Evolutionary conservation across 1,284 basidiomycete genomes (phyloP), one percentile per base, ranked within the genome.

Genomic region (Ceratobasidium sp.): DNA sequence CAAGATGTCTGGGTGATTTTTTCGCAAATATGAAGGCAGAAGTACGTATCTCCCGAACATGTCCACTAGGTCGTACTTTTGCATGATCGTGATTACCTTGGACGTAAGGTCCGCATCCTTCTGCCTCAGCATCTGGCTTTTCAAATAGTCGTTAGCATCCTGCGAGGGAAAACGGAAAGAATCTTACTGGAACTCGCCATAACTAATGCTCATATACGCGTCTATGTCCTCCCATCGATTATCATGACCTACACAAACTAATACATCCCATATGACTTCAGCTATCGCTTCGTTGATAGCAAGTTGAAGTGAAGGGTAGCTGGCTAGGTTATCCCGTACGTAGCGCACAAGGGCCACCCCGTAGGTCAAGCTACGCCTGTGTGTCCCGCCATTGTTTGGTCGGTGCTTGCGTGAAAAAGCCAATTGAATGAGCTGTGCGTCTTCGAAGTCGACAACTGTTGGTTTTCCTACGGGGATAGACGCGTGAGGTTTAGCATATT

Each of bases 31-130:
- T 12, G 33, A 33, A 26, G 58, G 58, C 5, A 60, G 13, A 33
- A 60, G 58, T 33, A 60, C 6, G 26, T 39, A 60, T 60, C 58
- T 26, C 58, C 58, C 58, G 18, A 60, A 39, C 58, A 60, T 60
- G 2, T 9, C 26, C 6, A 60, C 10, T 4, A 28, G 3, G 33
- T 60, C 58, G 28, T 10, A 60, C 6, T 33, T 28, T 1, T 18
- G 23, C 6, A 60, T 23, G n/a, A 33, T 13, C 33, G n/a, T 15
- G 18, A 60, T 60, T 28, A 9, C 58, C 18, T 26, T 39, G 12
- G 9, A 28, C 6, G 26, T 7, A 7, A 28, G 9, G 4, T 60
- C 58, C 13, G 58, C 10, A 12, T 60, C 26, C 13, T 60, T 18
- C 6, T 18, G 23, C 23, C 10, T 3, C 7, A 60, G 18, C 10